Base-by-base conservation (phyloP, 495 filamentous ascomycete species). In the Aspergillus egyptiacus region DNA sequence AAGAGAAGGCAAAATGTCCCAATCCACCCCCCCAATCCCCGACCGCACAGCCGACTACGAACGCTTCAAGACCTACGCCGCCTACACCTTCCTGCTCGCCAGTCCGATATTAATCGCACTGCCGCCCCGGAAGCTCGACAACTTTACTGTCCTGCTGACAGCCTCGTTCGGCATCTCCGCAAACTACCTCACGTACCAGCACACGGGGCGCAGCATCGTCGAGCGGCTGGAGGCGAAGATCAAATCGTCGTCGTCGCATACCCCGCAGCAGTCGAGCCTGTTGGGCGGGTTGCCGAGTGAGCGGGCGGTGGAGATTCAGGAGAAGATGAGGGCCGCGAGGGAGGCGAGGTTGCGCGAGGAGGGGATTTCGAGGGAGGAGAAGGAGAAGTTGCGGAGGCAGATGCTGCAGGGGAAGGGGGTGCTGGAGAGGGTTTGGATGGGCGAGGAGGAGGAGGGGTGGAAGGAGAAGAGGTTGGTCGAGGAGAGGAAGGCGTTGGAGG, bases 41-140 rank as follows among this genome's bases (percentile, higher is more conserved):
- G 8, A 37, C 37, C 68, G 67, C 48, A 60, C 65, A 59, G 66
- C 57, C 30, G 65, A 75, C 60, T 81, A 77, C 63, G 56, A 70
- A 47, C 66, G 68, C 19, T 68, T 84, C 55, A 64, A 79, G 37
- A 79, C 80, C 71, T 77, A 78, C 59, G 56, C 77, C 43, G 81
- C 87, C 8, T 58, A 83, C 7, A 75, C 66, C 42, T 76, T 84
- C 57, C 71, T 91, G 43, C 54, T 95, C 46, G 71, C 79, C 22
- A 80, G 81, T 30, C 88, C 91, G 1, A 56, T 86, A 42, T 79
- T 89, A 28, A 76, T 86, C 41, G 67, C 80, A 48, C 74, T 95
- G 11, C 91, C 91, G 3, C 87, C 89, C 0, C 85, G 90, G 34
- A 89, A 87, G 62, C 68, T 95, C 35, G 87, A 77, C 62, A 63